These are phyloP conservation scores for Ceratobasidium sp. DNA, from an alignment of 1,284 basidiomycete genomes.

Conservation along the genomic window DNA sequence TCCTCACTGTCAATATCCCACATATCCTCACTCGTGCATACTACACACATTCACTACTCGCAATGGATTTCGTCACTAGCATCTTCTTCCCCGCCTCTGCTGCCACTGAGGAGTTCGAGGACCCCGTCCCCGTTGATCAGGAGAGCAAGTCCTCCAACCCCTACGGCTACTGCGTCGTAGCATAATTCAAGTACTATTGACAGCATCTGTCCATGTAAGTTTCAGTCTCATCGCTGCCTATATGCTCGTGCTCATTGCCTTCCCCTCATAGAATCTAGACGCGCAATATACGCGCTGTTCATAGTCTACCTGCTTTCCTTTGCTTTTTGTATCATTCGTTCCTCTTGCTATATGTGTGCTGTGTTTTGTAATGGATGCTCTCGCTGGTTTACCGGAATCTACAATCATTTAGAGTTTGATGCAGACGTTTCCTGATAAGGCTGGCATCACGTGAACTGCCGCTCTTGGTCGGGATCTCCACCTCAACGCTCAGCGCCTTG, in stretches of 20 bases:
- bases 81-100: constrained; percentile 13
- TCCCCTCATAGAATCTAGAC: not conserved
- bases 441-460: not conserved
- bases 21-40: not conserved
- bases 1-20: not conserved
- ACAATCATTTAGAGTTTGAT: not conserved
- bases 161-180: constrained; percentile 23
- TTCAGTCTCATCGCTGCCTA: not conserved
- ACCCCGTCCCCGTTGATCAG: constrained; percentile 15
- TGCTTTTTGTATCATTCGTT: not conserved
- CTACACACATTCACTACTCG: not conserved
- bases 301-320: not conserved
- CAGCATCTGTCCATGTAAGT: constrained; percentile 9
- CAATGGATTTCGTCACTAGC: constrained; percentile 25
- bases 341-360: too few relatives aligned
- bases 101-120: constrained; percentile 2
- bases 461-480: constrained; percentile 4
- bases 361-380: not conserved
- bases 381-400: not conserved
- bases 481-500: not conserved
- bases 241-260: not conserved
- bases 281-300: too few relatives aligned
- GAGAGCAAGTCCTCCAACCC: not conserved
- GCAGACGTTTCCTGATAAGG: not conserved
- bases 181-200: not conserved